Percentiles rank a stretch among this genome's conserved stretches.
phyloP scores from a whole-genome alignment of 2,329 filamentous ascomycete species.

The Camptophora hylomeconis region DNA sequence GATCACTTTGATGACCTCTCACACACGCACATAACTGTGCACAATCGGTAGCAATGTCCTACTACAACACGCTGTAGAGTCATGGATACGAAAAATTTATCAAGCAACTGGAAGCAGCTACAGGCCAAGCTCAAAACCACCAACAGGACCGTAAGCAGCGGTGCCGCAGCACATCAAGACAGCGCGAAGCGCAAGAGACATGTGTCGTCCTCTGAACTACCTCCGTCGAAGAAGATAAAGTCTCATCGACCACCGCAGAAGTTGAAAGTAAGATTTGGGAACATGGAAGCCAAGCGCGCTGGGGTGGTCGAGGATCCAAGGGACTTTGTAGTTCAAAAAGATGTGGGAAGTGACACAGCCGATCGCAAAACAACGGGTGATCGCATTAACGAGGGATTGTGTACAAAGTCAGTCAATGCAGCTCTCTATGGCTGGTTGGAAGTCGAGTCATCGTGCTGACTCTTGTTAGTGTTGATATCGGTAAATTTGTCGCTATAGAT shows the following conservation, averaged over 20 bases:
- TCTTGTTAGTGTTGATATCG: slow-evolving; percentile 49
- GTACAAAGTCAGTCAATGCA: slow-evolving; percentile 3
- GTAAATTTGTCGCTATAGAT: slow-evolving; percentile 86
- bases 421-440: slow-evolving; percentile 2
- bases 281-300: too few species aligned
- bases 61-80: too few species aligned
- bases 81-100: slow-evolving; percentile 32
- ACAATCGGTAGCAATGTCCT: too few species aligned
- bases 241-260: background rate
- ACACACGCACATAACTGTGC: too few species aligned
- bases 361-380: background rate
- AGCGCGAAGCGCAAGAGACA: slow-evolving; percentile 16
- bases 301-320: too few species aligned
- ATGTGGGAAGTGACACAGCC: too few species aligned
- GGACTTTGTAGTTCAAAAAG: too few species aligned
- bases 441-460: background rate
- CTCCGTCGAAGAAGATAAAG: slow-evolving; percentile 1
- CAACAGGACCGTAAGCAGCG: slow-evolving; percentile 12
- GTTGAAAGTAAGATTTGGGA: too few species aligned
- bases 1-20: too few species aligned
- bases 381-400: background rate
- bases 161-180: slow-evolving; percentile 22
- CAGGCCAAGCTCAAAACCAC: slow-evolving; percentile 31
- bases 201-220: slow-evolving; percentile 1
- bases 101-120: slow-evolving; percentile 39